A percentile compares a stretch with the other conserved stretches of the same genome.
phyloP scores from a whole-genome alignment of 1,284 basidiomycete species.

The Schizopora paradoxa region DNA sequence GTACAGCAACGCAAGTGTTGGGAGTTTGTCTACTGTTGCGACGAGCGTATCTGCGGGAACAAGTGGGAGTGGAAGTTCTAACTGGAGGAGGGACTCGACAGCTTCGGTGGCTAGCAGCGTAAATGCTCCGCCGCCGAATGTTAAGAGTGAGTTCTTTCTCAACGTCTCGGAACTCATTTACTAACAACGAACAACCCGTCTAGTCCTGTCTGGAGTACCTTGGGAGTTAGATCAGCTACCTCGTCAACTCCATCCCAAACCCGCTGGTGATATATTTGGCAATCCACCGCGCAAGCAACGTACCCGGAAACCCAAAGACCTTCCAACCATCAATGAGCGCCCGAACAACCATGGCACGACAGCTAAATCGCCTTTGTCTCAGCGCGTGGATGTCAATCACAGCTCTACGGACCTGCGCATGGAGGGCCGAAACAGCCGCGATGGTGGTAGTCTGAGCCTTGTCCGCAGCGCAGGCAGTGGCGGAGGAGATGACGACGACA shows the following conservation, averaged over 20 bases:
- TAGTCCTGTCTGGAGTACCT: conserved; percentile 73
- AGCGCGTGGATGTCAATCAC: conserved; percentile 23
- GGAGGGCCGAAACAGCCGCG: conserved; percentile 1
- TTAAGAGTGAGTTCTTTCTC: conserved; percentile 60
- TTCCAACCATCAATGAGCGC: conserved; percentile 61
- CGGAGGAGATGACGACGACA: conserved; percentile 68
- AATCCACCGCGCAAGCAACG: conserved; percentile 57
- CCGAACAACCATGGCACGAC: conserved; percentile 26
- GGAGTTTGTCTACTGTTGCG: conserved; percentile 70
- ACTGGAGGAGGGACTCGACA: conserved; percentile 48
- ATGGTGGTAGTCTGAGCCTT: background rate
- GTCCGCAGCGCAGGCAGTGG: conserved; percentile 31
- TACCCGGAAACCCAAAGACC: conserved; percentile 58
- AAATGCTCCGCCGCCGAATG: conserved; percentile 47
- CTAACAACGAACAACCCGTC: no score
- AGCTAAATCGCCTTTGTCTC: conserved; percentile 32
- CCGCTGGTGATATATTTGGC: conserved; percentile 56
- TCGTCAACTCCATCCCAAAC: conserved; percentile 54
- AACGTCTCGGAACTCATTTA: conserved; percentile 12
- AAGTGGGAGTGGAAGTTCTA: conserved; percentile 25
- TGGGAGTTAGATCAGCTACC: conserved; percentile 66
- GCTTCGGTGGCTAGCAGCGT: conserved; percentile 21
- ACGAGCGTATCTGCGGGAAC: conserved; percentile 65
- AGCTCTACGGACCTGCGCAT: conserved; percentile 22
- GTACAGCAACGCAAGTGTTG: conserved; percentile 69